These are phyloP conservation scores for Clarkia xantiana DNA, from an alignment of 345 rosid genomes.

Conservation along the genomic window DNA sequence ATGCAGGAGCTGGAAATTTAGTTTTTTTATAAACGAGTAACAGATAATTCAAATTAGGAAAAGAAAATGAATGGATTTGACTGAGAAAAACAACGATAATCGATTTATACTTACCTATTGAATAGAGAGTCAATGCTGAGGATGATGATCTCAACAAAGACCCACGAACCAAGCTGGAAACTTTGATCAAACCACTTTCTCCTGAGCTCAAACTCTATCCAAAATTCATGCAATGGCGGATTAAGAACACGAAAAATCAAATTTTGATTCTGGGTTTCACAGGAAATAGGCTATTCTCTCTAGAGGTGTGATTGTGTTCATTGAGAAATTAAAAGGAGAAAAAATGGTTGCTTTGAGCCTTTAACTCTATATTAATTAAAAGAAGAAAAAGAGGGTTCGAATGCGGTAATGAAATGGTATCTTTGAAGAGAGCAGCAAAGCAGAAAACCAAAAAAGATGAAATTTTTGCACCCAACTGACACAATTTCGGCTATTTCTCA, in stretches of 20 bases:
- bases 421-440: slow-evolving; percentile 15
- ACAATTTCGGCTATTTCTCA: too few species aligned
- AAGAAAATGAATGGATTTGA: neutral
- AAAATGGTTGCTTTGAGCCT: slow-evolving; percentile 7
- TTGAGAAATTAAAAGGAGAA: neutral
- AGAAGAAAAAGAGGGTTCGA: neutral
- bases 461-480: neutral
- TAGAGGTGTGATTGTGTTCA: slow-evolving; percentile 21
- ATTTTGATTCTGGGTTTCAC: slow-evolving; percentile 9
- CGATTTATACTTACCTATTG: slow-evolving; percentile 33
- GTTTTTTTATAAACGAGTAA: too few species aligned
- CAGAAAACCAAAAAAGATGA: slow-evolving; percentile 6
- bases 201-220: slow-evolving; percentile 6
- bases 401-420: slow-evolving; percentile 20
- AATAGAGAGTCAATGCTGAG: slow-evolving; percentile 36
- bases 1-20: neutral
- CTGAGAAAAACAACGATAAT: neutral
- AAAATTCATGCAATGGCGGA: slow-evolving; percentile 6
- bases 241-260: slow-evolving; percentile 1
- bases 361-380: slow-evolving; percentile 3
- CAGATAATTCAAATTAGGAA: neutral
- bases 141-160: slow-evolving; percentile 27
- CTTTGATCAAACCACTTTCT: neutral
- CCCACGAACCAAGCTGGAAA: slow-evolving; percentile 16
- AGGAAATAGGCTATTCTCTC: slow-evolving; percentile 3